Evolutionary conservation across 1,284 basidiomycete species (phyloP).

Genomic region (Cystobasidium sp.): DNA sequence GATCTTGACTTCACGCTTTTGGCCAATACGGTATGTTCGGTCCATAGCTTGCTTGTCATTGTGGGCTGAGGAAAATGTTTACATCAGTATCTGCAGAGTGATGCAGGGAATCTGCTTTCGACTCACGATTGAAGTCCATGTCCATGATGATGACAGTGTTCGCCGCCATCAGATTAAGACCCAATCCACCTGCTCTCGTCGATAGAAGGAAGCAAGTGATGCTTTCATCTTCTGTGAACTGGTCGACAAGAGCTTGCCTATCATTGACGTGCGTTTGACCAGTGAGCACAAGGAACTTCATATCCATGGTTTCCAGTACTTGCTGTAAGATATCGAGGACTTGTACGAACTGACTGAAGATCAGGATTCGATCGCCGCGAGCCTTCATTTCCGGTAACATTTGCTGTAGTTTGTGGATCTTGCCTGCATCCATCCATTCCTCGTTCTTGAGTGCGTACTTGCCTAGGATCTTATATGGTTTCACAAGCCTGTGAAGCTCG

Average conservation of each 20-base stretch:
- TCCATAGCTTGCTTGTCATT: slow-evolving; percentile 94
- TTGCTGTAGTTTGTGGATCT: slow-evolving; percentile 74
- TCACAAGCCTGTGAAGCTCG: slow-evolving; percentile 77
- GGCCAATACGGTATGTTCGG: slow-evolving; percentile 96
- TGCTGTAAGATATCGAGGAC: slow-evolving; percentile 89
- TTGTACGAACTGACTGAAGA: slow-evolving; percentile 97
- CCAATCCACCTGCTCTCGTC: slow-evolving; percentile 81
- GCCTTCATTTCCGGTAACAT: slow-evolving; percentile 72
- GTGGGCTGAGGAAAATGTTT: slow-evolving; percentile 56
- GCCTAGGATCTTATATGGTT: slow-evolving; percentile 79
- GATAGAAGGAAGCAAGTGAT: slow-evolving; percentile 93
- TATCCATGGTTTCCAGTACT: slow-evolving; percentile 75
- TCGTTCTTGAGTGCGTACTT: slow-evolving; percentile 75
- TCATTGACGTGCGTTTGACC: slow-evolving; percentile 93
- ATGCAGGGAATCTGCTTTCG: neutral
- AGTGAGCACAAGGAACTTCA: slow-evolving; percentile 85
- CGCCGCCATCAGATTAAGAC: slow-evolving; percentile 66
- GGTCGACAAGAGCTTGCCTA: slow-evolving; percentile 89
- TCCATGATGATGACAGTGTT: slow-evolving; percentile 91
- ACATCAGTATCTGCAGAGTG: neutral
- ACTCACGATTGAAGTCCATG: slow-evolving; percentile 86
- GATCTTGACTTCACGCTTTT: slow-evolving; percentile 78
- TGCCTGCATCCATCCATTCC: slow-evolving; percentile 87
- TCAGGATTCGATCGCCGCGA: slow-evolving; percentile 79
- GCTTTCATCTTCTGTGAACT: slow-evolving; percentile 90